Conservation (phyloP, 78 protist genomes). For the Polysphondylium violaceum region DNA sequence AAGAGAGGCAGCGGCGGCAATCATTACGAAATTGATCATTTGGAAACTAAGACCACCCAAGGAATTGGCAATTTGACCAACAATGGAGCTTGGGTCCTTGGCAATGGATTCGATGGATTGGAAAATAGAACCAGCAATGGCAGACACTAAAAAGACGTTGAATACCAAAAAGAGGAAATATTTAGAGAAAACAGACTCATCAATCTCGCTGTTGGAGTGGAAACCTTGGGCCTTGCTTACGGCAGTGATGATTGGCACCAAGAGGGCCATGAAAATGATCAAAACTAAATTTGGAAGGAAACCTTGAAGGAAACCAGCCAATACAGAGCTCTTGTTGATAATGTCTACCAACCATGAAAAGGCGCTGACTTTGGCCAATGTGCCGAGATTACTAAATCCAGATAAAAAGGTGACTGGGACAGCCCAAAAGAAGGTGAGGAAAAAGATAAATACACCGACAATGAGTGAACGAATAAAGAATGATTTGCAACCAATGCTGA, state of each 20-base stretch:
- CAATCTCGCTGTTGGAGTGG: conserved; percentile 19
- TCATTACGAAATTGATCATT: conserved; percentile 71
- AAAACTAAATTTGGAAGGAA: conserved; percentile 63
- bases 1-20: conserved; percentile 41
- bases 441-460: conserved; percentile 23
- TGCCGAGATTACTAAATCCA: conserved; percentile 67
- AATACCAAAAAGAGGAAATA: conserved; percentile 72
- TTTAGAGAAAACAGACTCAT: conserved; percentile 50
- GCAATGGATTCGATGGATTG: conserved; percentile 71
- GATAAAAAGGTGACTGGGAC: conserved; percentile 73
- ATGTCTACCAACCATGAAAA: conserved; percentile 68
- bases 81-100: conserved; percentile 29
- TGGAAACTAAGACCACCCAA: conserved; percentile 60
- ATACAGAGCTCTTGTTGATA: conserved; percentile 7
- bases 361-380: conserved; percentile 47
- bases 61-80: conserved; percentile 40
- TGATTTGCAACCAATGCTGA: conserved; percentile 22
- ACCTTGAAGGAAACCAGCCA: conserved; percentile 82
- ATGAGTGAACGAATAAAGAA: conserved; percentile 30
- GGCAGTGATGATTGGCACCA: conserved; percentile 55
- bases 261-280: conserved; percentile 69
- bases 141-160: conserved; percentile 81
- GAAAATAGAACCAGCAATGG: conserved; percentile 81
- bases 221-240: conserved; percentile 25
- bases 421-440: conserved; percentile 68